Percentiles rank a stretch among this genome's conserved stretches.
These are phyloP conservation scores for Dentipellis sp. DNA, from an alignment of 768 basidiomycete species.

Conservation along the genomic window DNA sequence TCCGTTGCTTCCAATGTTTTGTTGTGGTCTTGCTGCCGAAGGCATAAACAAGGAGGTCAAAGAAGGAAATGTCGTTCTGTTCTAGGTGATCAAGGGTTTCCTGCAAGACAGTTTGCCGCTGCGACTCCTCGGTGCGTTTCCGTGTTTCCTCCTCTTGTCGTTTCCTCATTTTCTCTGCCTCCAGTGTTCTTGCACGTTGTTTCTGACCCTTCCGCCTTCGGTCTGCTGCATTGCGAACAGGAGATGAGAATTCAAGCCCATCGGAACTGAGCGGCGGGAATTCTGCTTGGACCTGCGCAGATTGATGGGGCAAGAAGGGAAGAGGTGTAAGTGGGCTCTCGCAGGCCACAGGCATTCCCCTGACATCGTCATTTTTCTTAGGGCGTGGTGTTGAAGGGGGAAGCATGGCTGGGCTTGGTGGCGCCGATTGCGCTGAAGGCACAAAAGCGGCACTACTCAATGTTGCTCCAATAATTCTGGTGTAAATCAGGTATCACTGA, in stretches of 20 bases:
- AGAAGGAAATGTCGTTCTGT: background rate
- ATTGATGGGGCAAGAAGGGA: too few species aligned
- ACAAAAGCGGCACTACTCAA: too few species aligned
- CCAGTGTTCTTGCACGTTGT: background rate
- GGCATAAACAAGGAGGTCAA: constrained; percentile 15
- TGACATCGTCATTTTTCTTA: background rate
- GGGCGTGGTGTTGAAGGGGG: too few species aligned
- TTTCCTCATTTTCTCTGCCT: background rate
- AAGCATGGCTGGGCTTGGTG: too few species aligned
- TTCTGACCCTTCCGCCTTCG: background rate
- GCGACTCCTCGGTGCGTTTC: background rate
- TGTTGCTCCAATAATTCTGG: too few species aligned
- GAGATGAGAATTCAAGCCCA: background rate
- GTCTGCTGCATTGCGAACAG: background rate
- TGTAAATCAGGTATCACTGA: too few species aligned
- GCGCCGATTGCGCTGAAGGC: too few species aligned
- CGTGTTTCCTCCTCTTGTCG: background rate
- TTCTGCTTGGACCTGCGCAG: background rate
- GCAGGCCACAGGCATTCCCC: background rate
- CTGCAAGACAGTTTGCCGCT: too few species aligned
- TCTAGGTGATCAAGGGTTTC: too few species aligned
- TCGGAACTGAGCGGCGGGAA: background rate
- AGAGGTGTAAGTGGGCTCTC: too few species aligned
- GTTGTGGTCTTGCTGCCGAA: too few species aligned
- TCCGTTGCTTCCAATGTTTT: too few species aligned